Evolutionary conservation across 176 grass and related monocot genomes (phyloP), one percentile per base, ranked within the genome.

Genomic region (Oryza australiensis): DNA sequence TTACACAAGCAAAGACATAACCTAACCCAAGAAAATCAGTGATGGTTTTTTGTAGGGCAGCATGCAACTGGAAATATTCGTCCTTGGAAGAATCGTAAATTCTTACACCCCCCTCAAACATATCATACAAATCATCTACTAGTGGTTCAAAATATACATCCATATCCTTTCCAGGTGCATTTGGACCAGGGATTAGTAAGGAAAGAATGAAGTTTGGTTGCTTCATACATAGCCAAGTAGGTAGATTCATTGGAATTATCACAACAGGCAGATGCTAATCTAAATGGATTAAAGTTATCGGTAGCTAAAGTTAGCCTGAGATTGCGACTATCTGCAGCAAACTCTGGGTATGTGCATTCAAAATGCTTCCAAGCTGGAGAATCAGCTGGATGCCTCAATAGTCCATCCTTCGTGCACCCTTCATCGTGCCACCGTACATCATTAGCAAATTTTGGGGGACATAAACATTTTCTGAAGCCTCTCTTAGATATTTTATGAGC

Each of bases 181-280:
- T 22, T 4, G 9, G 15, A 13, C 41, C 63, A 33, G 26, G 63
- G 49, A 66, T 66, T 28, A 79, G 11, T n/a, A 79, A 48, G 22
- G 37, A 64, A 0, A 78, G 35, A 24, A 78, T 67, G 18, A 79
- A 66, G 22, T 79, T 79, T 3, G 76, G 42, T 46, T 48, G 76
- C 12, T 79, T 67, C 76, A 79, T 49, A 41, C 41, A 66, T 16
- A 49, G 22, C 28, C 16, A 66, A n/a, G 26, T 40, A 49, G 63
- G 63, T 46, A 49, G 11, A 18, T 49, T 79, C 12, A 46, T 66
- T 1, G 75, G 75, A 41, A 77, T 64, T 9, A 38, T 38, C 26
- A 76, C 7, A 9, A 60, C n/a, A 43, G 12, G 57, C 75, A 78
- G 12, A 45, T 2, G 4, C 38, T 65, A 0, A 13, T 9, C 77